Conservation (phyloP, 2,329 filamentous ascomycete species). For the Madurella fahalii region DNA sequence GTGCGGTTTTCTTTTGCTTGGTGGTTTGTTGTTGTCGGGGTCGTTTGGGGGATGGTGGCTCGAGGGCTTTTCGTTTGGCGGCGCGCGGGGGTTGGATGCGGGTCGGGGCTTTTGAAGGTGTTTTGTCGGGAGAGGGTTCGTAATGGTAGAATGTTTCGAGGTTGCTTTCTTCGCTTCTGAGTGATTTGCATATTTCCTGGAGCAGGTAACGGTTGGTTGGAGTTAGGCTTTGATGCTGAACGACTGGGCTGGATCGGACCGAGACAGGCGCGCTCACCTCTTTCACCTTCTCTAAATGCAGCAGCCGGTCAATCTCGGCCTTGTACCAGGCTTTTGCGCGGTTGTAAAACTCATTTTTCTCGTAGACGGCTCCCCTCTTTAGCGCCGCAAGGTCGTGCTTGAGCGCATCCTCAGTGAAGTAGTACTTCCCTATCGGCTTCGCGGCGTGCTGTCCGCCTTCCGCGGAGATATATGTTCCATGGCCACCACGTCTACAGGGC, state of each 20-base stretch:
- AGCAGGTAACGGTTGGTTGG: too few species aligned
- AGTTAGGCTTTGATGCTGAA: too few species aligned
- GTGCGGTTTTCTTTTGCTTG: not conserved
- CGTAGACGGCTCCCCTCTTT: conserved; percentile 17
- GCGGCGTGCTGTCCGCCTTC: not conserved
- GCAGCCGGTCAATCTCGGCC: conserved; percentile 23
- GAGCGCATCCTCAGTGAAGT: conserved; percentile 16
- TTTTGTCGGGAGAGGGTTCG: not conserved
- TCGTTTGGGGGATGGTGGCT: not conserved
- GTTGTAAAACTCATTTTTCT: conserved; percentile 18
- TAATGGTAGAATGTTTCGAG: too few species aligned
- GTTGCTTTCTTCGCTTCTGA: too few species aligned
- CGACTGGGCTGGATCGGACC: too few species aligned
- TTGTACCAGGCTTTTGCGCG: conserved; percentile 25
- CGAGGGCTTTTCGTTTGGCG: conserved; percentile 16
- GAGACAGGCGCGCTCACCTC: conserved; percentile 3
- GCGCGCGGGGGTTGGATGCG: conserved; percentile 20
- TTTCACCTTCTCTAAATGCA: conserved; percentile 8
- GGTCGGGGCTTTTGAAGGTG: conserved; percentile 6
- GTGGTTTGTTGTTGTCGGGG: not conserved
- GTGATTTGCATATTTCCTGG: too few species aligned
- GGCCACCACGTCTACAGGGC: not conserved
- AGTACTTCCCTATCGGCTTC: conserved; percentile 16
- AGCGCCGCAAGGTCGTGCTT: conserved; percentile 21
- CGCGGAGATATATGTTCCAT: not conserved